A percentile compares a stretch with the other conserved stretches of the same genome.
phyloP scores from a whole-genome alignment of 2,329 filamentous ascomycete species.

The Arthrobotrys megalospora region DNA sequence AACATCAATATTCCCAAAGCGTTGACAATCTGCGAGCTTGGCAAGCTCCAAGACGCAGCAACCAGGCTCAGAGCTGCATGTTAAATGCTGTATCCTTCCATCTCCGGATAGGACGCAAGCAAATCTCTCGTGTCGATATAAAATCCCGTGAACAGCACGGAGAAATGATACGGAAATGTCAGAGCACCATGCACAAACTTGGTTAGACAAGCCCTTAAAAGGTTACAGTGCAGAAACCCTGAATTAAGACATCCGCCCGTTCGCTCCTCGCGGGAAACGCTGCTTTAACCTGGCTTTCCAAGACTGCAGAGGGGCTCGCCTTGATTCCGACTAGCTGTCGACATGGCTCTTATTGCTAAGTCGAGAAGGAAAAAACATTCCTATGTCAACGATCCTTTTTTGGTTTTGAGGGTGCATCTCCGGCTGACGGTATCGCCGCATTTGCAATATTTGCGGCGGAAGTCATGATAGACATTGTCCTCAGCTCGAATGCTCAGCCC shows the following conservation, averaged over 20 bases:
- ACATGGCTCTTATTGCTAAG: constrained; percentile 17
- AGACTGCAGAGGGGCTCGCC: constrained; percentile 19
- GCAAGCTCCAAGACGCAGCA: background rate
- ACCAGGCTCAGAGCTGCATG: constrained; percentile 1
- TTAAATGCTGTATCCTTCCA: constrained; percentile 12
- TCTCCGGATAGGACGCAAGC: constrained; percentile 17
- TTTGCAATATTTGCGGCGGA: constrained; percentile 4
- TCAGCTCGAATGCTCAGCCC: constrained; percentile 5
- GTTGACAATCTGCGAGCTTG: constrained; percentile 27
- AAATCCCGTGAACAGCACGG: constrained; percentile 9
- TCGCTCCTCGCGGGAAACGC: background rate
- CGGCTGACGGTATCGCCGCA: constrained; percentile 2
- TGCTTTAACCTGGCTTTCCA: constrained; percentile 20
- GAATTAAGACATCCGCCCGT: constrained; percentile 22
- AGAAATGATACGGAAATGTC: constrained; percentile 9
- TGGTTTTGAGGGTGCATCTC: background rate
- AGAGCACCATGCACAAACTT: background rate
- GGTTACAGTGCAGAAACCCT: constrained; percentile 51
- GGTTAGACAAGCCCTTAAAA: constrained; percentile 22
- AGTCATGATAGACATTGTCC: background rate
- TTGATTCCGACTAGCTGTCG: constrained; percentile 22
- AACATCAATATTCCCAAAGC: constrained; percentile 11
- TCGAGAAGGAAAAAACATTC: constrained; percentile 13
- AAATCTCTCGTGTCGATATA: constrained; percentile 18
- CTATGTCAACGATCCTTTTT: background rate